These are phyloP conservation scores for Actinomortierella wolfii DNA, from an alignment of 371 early-diverging fungal species.

Conservation along the genomic window DNA sequence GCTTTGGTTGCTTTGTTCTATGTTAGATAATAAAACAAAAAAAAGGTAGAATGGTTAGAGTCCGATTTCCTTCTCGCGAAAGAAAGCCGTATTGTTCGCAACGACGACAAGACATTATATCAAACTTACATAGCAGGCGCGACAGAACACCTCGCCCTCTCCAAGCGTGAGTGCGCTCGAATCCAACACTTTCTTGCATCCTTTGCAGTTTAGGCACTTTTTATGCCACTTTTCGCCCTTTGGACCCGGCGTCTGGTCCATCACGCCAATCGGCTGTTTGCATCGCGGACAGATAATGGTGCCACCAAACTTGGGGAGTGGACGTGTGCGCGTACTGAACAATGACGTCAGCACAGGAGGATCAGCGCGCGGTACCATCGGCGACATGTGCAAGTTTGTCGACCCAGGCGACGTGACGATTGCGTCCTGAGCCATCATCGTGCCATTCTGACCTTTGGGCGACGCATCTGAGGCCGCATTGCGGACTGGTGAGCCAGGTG, in stretches of 20 bases:
- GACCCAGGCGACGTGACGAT: too few species aligned
- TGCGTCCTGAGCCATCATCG: too few species aligned
- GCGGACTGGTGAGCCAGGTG: too few species aligned
- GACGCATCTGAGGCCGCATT: too few species aligned
- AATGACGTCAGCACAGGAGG: conserved; percentile 34
- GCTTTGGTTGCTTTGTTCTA: conserved; percentile 17
- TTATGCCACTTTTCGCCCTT: conserved; percentile 64
- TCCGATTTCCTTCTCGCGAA: too few species aligned
- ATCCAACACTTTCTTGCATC: conserved; percentile 60
- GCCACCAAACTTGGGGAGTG: conserved; percentile 60
- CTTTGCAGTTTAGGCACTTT: conserved; percentile 58
- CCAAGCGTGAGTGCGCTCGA: conserved; percentile 55
- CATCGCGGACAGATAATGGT: conserved; percentile 59
- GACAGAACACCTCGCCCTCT: conserved; percentile 53
- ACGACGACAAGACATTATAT: too few species aligned
- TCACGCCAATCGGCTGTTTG: conserved; percentile 52
- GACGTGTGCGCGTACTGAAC: conserved; percentile 40
- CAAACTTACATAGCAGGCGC: conserved; percentile 52
- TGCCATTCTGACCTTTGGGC: too few species aligned
- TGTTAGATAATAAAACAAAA: background rate
- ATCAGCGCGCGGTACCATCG: conserved; percentile 11
- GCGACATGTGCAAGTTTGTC: conserved; percentile 12
- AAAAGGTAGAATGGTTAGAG: background rate
- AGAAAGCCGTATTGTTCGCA: too few species aligned
- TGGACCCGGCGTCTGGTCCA: conserved; percentile 64